A percentile compares a stretch with the other conserved stretches of the same genome.
These are phyloP conservation scores for Cordyceps fumosorosea DNA, from an alignment of 2,329 filamentous ascomycete species.

Conservation along the genomic window DNA sequence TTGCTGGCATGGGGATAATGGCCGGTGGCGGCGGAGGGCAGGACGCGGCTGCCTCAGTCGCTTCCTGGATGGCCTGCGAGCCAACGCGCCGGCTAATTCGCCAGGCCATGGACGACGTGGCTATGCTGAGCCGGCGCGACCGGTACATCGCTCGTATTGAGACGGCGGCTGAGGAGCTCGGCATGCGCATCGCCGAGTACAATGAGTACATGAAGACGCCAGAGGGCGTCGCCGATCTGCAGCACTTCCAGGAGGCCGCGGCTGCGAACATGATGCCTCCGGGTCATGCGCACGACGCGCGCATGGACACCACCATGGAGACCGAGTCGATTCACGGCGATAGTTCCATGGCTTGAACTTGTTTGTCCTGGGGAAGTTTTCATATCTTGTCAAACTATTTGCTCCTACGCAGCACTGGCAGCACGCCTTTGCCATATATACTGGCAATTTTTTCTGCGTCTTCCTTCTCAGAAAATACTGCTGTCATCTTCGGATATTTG, in stretches of 20 bases:
- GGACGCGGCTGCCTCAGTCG: slow-evolving; percentile 19
- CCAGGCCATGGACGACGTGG: slow-evolving; percentile 41
- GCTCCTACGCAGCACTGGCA: background rate
- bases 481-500: no score
- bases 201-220: slow-evolving; percentile 34
- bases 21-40: slow-evolving; percentile 14
- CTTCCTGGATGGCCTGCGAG: slow-evolving; percentile 26
- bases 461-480: no score
- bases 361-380: background rate
- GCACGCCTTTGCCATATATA: background rate
- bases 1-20: background rate
- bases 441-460: background rate
- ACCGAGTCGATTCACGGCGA: background rate
- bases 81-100: slow-evolving; percentile 19
- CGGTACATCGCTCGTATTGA: slow-evolving; percentile 47
- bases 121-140: slow-evolving; percentile 35
- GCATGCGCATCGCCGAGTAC: slow-evolving; percentile 45
- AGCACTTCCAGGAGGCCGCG: background rate
- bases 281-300: background rate
- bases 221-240: slow-evolving; percentile 20
- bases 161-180: slow-evolving; percentile 47
- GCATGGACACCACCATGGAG: background rate
- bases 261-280: background rate
- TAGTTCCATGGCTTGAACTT: background rate
- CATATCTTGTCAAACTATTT: background rate